Evolutionary conservation across 1,284 basidiomycete genomes (phyloP), one percentile per base, ranked within the genome.

Genomic region (Exobasidium cylindrosporum): DNA sequence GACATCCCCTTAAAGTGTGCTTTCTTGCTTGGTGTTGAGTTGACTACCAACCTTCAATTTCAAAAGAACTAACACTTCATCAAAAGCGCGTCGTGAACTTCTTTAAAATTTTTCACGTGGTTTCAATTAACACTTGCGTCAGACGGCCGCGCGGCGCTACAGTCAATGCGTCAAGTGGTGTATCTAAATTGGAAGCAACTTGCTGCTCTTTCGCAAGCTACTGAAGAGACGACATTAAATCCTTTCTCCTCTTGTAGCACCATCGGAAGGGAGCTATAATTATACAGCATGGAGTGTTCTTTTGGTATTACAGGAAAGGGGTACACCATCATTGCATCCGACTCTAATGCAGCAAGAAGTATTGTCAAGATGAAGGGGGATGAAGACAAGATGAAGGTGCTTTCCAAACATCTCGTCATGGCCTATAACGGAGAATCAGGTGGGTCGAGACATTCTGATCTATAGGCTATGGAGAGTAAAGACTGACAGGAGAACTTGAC

Each of bases 311-410:
- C 79, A 14, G 79, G 78, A 58, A 77, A 77, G 63, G 77, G 77
- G 31, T 78, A 70, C 55, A 72, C 73, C 31, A 66, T 77, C 66
- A 70, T 79, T 70, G 93, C 93, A 2, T 89, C 92, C 28, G 95
- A 98, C 82, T 93, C 88, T 26, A 92, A 88, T 31, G 88, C 92
- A 5, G 88, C 87, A 4, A 86, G 90, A 63, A 95, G 91, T 24
- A 93, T 98, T 81, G 88, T 97, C 77, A 95, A 94, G 83, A 96
- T 97, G 92, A 97, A 98, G 84, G 82, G 86, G 31, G 92, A 97
- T 82, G 90, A 93, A 83, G 95, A 98, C 85, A 97, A 98, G 84
- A 93, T 95, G 83, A 94, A 93, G 82, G 85, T 86, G 32, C 85
- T 98, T 40, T 89, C 90, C 68, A 88, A 93, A 44, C 91, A 97